These are phyloP conservation scores for Hypoxylon rickii DNA, from an alignment of 495 filamentous ascomycete species.

Conservation along the genomic window DNA sequence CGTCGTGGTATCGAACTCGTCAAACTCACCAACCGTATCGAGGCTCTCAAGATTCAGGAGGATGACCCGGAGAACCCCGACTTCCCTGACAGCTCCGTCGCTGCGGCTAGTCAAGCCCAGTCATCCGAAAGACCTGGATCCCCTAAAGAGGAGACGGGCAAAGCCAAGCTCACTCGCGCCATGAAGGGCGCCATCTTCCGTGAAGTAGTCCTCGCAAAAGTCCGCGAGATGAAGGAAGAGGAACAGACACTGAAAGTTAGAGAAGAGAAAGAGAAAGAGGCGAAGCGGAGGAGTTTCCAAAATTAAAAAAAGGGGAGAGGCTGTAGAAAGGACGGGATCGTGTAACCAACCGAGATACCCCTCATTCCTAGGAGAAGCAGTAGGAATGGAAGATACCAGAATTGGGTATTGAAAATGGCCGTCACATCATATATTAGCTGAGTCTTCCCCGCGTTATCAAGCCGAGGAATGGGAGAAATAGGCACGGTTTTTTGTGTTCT, in stretches of 20 bases:
- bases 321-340: too few species aligned
- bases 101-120: slow-evolving; percentile 54
- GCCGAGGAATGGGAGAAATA: background rate
- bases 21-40: slow-evolving; percentile 96
- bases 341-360: slow-evolving; percentile 16
- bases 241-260: slow-evolving; percentile 74
- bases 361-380: slow-evolving; percentile 6
- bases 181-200: slow-evolving; percentile 93
- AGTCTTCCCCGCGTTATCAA: slow-evolving; percentile 12
- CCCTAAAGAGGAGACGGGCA: slow-evolving; percentile 47
- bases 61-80: slow-evolving; percentile 73
- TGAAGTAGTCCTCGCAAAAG: slow-evolving; percentile 96
- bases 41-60: slow-evolving; percentile 93
- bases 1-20: slow-evolving; percentile 94
- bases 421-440: slow-evolving; percentile 3
- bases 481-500: too few species aligned
- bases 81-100: slow-evolving; percentile 64
- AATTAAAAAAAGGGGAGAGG: slow-evolving; percentile 16
- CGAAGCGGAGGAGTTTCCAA: slow-evolving; percentile 49
- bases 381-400: slow-evolving; percentile 14
- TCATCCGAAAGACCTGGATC: slow-evolving; percentile 24
- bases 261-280: slow-evolving; percentile 55
- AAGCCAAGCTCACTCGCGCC: slow-evolving; percentile 71
- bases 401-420: slow-evolving; percentile 2
- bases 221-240: slow-evolving; percentile 86